phyloP scores from a whole-genome alignment of 192 early-diverging fungal genomes.

The Jimgerdemannia flammicorona region DNA sequence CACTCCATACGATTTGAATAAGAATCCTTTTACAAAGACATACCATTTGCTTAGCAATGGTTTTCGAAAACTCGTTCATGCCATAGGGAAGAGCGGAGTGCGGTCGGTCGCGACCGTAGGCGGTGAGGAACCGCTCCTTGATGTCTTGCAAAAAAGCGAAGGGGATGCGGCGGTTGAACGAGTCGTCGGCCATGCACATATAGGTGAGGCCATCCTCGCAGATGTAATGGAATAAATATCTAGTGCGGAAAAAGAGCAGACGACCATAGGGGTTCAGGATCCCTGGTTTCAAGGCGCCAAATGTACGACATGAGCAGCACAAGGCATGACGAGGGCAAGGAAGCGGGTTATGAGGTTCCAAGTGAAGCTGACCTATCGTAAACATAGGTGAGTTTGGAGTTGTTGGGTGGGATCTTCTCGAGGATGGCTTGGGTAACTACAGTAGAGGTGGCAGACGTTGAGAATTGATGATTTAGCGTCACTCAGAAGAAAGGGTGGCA shows the following conservation, averaged over 20 bases:
- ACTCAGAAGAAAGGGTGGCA: not conserved
- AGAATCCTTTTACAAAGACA: not conserved
- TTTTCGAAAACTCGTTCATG: conserved; percentile 77
- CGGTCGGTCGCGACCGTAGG: conserved; percentile 52
- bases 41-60: conserved; percentile 83
- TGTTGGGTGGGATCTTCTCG: conserved; percentile 85
- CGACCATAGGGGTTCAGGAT: not conserved
- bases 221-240: conserved; percentile 92
- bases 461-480: not conserved
- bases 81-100: conserved; percentile 64
- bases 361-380: conserved; percentile 64
- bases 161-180: conserved; percentile 72
- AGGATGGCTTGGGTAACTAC: conserved; percentile 82
- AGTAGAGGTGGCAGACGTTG: not conserved
- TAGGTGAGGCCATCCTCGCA: conserved; percentile 75
- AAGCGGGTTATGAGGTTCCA: not conserved
- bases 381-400: conserved; percentile 89
- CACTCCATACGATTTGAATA: not conserved
- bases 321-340: not conserved
- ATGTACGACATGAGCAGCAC: too few relatives aligned
- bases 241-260: conserved; percentile 15
- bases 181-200: conserved; percentile 80
- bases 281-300: not conserved
- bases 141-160: conserved; percentile 90
- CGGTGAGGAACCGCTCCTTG: conserved; percentile 54